These are phyloP conservation scores for Fistulifera solaris DNA, from an alignment of 108 stramenopile species.

Conservation along the genomic window DNA sequence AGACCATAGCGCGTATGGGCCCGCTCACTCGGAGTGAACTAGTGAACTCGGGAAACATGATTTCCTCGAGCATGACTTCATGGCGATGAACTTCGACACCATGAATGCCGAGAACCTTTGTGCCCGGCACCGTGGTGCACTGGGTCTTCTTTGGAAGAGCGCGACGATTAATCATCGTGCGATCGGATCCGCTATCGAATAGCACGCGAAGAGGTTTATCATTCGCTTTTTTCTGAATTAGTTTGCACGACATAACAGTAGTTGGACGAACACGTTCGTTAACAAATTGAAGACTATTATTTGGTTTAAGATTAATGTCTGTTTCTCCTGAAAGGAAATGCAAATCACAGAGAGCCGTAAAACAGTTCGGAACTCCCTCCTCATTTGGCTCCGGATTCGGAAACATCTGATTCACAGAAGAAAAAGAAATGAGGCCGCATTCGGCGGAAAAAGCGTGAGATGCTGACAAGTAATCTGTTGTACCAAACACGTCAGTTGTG, in stretches of 20 bases:
- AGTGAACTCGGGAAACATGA: constrained; percentile 17
- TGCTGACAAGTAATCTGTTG: too few species aligned
- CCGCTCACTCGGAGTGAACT: constrained; percentile 1
- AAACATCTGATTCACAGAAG: too few species aligned
- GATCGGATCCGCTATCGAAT: constrained; percentile 12
- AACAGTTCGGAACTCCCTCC: too few species aligned
- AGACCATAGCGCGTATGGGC: constrained; percentile 5
- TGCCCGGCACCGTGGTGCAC: not conserved
- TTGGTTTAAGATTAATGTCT: too few species aligned
- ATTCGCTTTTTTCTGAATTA: constrained; percentile 10
- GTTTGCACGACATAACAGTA: not conserved
- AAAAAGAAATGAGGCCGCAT: too few species aligned
- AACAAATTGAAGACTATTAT: not conserved
- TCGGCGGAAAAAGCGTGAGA: too few species aligned
- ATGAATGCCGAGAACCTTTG: too few species aligned
- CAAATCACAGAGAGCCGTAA: too few species aligned
- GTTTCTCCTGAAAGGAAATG: too few species aligned
- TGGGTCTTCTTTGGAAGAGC: constrained; percentile 5
- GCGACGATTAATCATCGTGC: constrained; percentile 6
- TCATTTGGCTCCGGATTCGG: too few species aligned
- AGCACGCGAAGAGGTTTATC: constrained; percentile 15
- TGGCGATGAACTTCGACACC: too few species aligned
- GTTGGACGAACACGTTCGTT: not conserved
- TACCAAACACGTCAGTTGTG: too few species aligned
- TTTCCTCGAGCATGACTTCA: constrained; percentile 11